phyloP scores from a whole-genome alignment of 2,329 filamentous ascomycete genomes.

The Monilinia fructigena region DNA sequence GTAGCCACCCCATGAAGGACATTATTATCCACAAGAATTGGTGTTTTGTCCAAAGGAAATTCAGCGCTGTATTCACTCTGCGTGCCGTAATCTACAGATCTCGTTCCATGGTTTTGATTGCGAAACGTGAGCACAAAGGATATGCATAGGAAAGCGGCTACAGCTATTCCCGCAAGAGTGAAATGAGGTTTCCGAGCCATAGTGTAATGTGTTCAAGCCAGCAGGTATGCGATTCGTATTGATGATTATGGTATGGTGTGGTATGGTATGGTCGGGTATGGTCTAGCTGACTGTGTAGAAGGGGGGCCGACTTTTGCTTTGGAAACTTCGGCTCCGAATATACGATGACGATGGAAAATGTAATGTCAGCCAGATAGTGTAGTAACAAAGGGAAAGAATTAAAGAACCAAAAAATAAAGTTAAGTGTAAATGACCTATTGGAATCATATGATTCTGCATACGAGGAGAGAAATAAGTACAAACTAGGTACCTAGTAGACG shows the following conservation, averaged over 20 bases:
- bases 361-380: too few species aligned
- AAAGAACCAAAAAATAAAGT: too few species aligned
- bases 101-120: conserved; percentile 24
- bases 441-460: too few species aligned
- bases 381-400: not conserved
- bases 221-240: not conserved
- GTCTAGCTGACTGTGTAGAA: conserved; percentile 5
- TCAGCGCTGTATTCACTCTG: conserved; percentile 2
- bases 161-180: conserved; percentile 53
- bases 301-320: not conserved
- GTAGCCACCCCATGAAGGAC: conserved; percentile 68
- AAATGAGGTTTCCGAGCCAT: conserved; percentile 47
- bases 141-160: conserved; percentile 58
- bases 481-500: too few species aligned
- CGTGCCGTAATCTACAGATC: too few species aligned
- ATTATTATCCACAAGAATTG: conserved; percentile 43
- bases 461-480: too few species aligned
- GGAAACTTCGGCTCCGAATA: conserved; percentile 11
- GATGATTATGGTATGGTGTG: conserved; percentile 4
- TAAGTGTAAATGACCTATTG: too few species aligned
- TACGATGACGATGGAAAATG: not conserved
- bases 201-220: conserved; percentile 8
- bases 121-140: conserved; percentile 52
- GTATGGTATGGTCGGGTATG: conserved; percentile 3
- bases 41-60: conserved; percentile 26